These are phyloP conservation scores for Pterulicium gracile DNA, from an alignment of 1,284 basidiomycete genomes.

Conservation along the genomic window DNA sequence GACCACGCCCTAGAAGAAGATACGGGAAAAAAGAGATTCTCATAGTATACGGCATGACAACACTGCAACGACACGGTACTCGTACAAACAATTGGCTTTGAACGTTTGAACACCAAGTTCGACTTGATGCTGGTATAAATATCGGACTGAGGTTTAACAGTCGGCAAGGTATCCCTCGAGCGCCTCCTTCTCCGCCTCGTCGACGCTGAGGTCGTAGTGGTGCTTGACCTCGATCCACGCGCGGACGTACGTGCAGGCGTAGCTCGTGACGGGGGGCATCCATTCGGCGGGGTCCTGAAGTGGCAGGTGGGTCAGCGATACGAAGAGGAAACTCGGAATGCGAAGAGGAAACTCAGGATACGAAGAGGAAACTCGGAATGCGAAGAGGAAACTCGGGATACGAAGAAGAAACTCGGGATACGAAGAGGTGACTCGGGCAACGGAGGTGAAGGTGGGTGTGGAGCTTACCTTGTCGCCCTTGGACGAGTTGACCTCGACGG, in stretches of 20 bases:
- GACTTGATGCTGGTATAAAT: no score
- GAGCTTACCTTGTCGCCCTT: conserved; percentile 19
- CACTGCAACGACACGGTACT: no score
- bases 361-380: conserved; percentile 5
- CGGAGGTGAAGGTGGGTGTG: neutral
- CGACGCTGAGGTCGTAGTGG: conserved; percentile 33
- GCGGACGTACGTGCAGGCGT: conserved; percentile 33
- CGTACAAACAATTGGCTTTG: no score
- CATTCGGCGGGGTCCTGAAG: conserved; percentile 32
- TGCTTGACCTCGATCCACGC: conserved; percentile 42
- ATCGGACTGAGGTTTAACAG: conserved; percentile 15
- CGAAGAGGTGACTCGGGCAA: conserved; percentile 5
- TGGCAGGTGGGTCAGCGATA: conserved; percentile 14
- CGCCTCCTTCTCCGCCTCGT: conserved; percentile 25
- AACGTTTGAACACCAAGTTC: no score
- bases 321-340: neutral
- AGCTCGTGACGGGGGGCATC: conserved; percentile 35
- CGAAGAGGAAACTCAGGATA: conserved; percentile 10
- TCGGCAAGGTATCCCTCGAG: conserved; percentile 15
- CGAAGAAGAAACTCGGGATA: conserved; percentile 11
- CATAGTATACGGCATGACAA: no score
- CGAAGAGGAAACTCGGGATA: conserved; percentile 5
- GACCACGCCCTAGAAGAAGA: no score
- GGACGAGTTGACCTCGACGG: conserved; percentile 28
- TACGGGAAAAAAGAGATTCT: no score